These are phyloP conservation scores for Ogataea minuta DNA, from an alignment of 805 yeast genomes.

Conservation along the genomic window DNA sequence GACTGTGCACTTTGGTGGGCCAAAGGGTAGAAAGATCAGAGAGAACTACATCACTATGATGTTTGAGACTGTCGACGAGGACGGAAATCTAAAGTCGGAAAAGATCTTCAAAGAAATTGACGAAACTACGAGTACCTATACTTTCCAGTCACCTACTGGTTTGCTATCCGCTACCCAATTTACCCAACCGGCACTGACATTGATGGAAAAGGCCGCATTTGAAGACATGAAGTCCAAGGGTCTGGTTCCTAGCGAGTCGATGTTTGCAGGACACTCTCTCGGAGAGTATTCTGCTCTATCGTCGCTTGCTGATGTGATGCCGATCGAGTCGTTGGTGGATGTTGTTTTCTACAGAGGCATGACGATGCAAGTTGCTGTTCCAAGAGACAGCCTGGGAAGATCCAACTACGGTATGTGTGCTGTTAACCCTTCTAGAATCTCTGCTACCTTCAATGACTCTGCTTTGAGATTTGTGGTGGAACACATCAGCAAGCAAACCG, in stretches of 20 bases:
- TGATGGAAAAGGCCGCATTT: slow-evolving; percentile 98
- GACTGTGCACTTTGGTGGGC: slow-evolving; percentile 97
- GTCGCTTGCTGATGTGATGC: slow-evolving; percentile 97
- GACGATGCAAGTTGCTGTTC: slow-evolving; percentile 99
- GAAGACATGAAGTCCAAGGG: slow-evolving; percentile 98
- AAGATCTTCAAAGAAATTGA: slow-evolving; percentile 93
- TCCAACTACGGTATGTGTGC: slow-evolving; percentile 99
- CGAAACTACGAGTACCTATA: slow-evolving; percentile 75
- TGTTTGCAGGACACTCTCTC: slow-evolving; percentile 98
- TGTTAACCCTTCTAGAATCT: slow-evolving; percentile 92
- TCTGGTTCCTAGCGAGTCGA: slow-evolving; percentile 85
- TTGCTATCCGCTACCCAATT: slow-evolving; percentile 96
- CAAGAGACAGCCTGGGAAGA: slow-evolving; percentile 92
- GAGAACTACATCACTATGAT: slow-evolving; percentile 95
- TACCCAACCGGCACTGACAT: slow-evolving; percentile 98
- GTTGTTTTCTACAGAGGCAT: slow-evolving; percentile 99
- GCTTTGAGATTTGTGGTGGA: slow-evolving; percentile 94
- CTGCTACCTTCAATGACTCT: slow-evolving; percentile 84
- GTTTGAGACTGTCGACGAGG: slow-evolving; percentile 88
- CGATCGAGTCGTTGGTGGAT: slow-evolving; percentile 94
- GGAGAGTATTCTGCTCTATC: slow-evolving; percentile 99
- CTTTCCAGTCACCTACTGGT: slow-evolving; percentile 92
- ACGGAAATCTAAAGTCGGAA: slow-evolving; percentile 83
- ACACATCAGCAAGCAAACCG: slow-evolving; percentile 77
- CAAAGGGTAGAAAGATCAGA: slow-evolving; percentile 91